phyloP scores from a whole-genome alignment of 768 basidiomycete genomes.

The Boletellus ananas region DNA sequence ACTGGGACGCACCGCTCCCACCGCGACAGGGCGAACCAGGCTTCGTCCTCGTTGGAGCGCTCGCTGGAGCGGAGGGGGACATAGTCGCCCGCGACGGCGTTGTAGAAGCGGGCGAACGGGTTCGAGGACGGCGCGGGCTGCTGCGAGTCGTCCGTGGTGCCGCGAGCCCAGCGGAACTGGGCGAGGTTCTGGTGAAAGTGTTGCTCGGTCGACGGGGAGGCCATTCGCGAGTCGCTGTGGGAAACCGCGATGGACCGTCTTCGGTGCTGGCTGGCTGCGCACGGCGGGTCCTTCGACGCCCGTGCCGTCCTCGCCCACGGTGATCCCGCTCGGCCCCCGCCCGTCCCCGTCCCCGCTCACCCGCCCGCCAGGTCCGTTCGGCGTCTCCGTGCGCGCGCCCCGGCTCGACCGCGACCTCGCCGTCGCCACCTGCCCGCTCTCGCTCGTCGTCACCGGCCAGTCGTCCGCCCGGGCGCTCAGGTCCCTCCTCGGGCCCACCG shows the following conservation, averaged over 20 bases:
- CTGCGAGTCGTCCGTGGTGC: slow-evolving; percentile 67
- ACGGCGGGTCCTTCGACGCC: slow-evolving; percentile 52
- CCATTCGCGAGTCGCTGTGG: background rate
- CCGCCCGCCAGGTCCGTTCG: slow-evolving; percentile 36
- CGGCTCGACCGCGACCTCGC: slow-evolving; percentile 47
- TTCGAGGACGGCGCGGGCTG: slow-evolving; percentile 40
- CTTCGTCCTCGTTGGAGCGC: slow-evolving; percentile 90
- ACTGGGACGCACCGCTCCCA: slow-evolving; percentile 75
- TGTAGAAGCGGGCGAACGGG: slow-evolving; percentile 86
- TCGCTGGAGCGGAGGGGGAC: slow-evolving; percentile 82
- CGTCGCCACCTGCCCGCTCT: slow-evolving; percentile 66
- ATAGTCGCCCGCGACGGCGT: slow-evolving; percentile 79
- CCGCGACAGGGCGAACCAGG: slow-evolving; percentile 86
- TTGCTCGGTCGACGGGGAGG: slow-evolving; percentile 45
- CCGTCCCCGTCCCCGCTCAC: background rate
- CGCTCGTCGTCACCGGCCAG: slow-evolving; percentile 58
- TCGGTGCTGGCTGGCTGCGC: slow-evolving; percentile 45
- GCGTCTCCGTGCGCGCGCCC: slow-evolving; percentile 49
- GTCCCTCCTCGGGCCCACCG: slow-evolving; percentile 33
- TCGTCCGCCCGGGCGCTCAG: slow-evolving; percentile 42
- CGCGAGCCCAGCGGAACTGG: slow-evolving; percentile 84
- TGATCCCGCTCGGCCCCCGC: slow-evolving; percentile 19
- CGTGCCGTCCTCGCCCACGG: slow-evolving; percentile 45
- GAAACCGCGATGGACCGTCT: slow-evolving; percentile 28
- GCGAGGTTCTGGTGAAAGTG: slow-evolving; percentile 71